phyloP scores from a whole-genome alignment of 1,284 basidiomycete species.

The Leccinum griseonigrum region DNA sequence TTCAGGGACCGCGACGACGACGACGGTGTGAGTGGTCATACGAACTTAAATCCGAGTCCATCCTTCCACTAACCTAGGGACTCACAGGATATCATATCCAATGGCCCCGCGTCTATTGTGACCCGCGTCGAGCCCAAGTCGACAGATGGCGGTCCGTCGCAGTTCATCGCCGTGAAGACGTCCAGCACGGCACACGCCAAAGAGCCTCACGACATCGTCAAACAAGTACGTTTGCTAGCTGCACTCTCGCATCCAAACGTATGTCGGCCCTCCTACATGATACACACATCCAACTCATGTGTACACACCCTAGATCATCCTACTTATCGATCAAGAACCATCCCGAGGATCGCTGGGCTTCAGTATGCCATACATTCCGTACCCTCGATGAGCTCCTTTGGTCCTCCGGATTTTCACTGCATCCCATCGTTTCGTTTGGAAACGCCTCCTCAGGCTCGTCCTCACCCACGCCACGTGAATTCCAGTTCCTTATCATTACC shows the following conservation, averaged over 20 bases:
- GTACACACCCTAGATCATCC: slow-evolving; percentile 42
- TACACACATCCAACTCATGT: neutral
- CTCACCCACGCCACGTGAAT: slow-evolving; percentile 13
- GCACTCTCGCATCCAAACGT: slow-evolving; percentile 58
- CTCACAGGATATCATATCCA: neutral
- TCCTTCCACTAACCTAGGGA: neutral
- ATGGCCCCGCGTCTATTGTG: slow-evolving; percentile 18
- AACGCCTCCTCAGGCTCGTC: neutral
- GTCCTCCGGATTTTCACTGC: slow-evolving; percentile 38
- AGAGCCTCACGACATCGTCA: slow-evolving; percentile 69
- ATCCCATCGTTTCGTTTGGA: slow-evolving; percentile 23
- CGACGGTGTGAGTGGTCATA: neutral
- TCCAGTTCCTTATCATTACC: slow-evolving; percentile 46
- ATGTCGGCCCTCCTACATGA: slow-evolving; percentile 24
- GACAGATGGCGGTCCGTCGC: slow-evolving; percentile 7
- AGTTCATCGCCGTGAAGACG: slow-evolving; percentile 29
- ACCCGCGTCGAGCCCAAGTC: slow-evolving; percentile 13
- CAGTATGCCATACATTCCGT: slow-evolving; percentile 68
- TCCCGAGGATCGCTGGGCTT: slow-evolving; percentile 44
- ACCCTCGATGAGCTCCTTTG: slow-evolving; percentile 51
- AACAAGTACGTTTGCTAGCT: slow-evolving; percentile 60
- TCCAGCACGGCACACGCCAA: slow-evolving; percentile 28
- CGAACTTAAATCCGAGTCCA: neutral
- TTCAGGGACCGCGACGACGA: neutral
- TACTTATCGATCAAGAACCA: slow-evolving; percentile 42